phyloP scores from a whole-genome alignment of 2,329 filamentous ascomycete species.

The Beauveria varroae region DNA sequence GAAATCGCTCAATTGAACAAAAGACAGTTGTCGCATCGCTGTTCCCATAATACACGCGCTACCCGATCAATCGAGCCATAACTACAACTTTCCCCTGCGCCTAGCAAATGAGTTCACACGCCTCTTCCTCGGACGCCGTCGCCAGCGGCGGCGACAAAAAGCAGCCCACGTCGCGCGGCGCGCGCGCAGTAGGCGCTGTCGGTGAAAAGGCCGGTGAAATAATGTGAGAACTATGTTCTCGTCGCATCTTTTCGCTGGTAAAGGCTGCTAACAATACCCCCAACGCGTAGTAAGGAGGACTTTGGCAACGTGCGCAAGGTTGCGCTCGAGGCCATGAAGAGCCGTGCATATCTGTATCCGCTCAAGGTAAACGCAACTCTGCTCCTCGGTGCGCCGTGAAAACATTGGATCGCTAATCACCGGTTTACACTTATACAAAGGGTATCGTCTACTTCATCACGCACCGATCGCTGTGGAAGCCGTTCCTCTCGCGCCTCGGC shows the following conservation, averaged over 20 bases:
- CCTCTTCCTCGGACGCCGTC: not conserved
- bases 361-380: conserved; percentile 46
- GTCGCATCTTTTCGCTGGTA: not conserved
- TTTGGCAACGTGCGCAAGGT: conserved; percentile 57
- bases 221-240: not conserved
- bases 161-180: conserved; percentile 7
- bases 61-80: not conserved
- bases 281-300: conserved; percentile 53
- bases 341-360: conserved; percentile 78
- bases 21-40: not conserved
- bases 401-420: not conserved
- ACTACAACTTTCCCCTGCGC: not conserved
- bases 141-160: conserved; percentile 1
- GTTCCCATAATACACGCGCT: not conserved
- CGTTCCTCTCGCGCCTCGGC: conserved; percentile 45
- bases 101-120: conserved; percentile 1
- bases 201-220: conserved; percentile 9
- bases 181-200: conserved; percentile 4
- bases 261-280: not conserved
- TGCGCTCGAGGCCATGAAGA: conserved; percentile 62
- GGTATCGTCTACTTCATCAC: conserved; percentile 53
- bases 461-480: conserved; percentile 51
- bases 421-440: conserved; percentile 22
- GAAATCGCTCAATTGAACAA: not conserved
- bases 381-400: not conserved